Evolutionary conservation across 2,329 filamentous ascomycete genomes (phyloP).

Genomic region (Sclerotinia glacialis): DNA sequence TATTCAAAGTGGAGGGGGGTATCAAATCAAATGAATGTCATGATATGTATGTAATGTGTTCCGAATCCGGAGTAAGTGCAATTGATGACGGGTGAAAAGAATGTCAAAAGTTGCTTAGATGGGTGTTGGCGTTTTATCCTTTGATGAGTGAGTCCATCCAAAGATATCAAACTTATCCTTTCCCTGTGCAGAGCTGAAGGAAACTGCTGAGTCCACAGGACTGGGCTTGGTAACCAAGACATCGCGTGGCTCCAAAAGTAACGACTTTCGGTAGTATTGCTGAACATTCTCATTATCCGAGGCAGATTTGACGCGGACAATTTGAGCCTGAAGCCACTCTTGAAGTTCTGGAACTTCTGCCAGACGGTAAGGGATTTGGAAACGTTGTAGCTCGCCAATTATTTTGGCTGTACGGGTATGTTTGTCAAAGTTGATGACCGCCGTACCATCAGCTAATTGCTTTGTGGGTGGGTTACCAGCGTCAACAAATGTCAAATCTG

Average conservation of each 20-base stretch:
- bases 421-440: constrained; percentile 97
- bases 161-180: constrained; percentile 53
- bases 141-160: constrained; percentile 47
- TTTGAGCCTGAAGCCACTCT: constrained; percentile 84
- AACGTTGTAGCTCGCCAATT: constrained; percentile 91
- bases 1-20: constrained; percentile 39
- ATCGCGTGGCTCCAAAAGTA: constrained; percentile 62
- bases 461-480: constrained; percentile 88
- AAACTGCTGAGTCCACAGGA: constrained; percentile 33
- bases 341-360: constrained; percentile 83
- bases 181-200: constrained; percentile 34
- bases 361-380: constrained; percentile 89
- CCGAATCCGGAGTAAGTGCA: constrained; percentile 13
- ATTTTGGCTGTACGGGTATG: constrained; percentile 92
- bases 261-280: constrained; percentile 64
- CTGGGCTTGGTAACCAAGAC: constrained; percentile 32
- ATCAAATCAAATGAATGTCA: constrained; percentile 38
- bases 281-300: constrained; percentile 61
- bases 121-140: constrained; percentile 24
- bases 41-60: constrained; percentile 24
- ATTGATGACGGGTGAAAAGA: background rate
- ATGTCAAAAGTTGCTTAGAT: constrained; percentile 17
- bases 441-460: constrained; percentile 68
- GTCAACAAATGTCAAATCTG: constrained; percentile 92
- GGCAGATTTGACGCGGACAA: constrained; percentile 60